phyloP scores from a whole-genome alignment of 2,329 filamentous ascomycete genomes.

The Dryadomyces quercivorus region DNA sequence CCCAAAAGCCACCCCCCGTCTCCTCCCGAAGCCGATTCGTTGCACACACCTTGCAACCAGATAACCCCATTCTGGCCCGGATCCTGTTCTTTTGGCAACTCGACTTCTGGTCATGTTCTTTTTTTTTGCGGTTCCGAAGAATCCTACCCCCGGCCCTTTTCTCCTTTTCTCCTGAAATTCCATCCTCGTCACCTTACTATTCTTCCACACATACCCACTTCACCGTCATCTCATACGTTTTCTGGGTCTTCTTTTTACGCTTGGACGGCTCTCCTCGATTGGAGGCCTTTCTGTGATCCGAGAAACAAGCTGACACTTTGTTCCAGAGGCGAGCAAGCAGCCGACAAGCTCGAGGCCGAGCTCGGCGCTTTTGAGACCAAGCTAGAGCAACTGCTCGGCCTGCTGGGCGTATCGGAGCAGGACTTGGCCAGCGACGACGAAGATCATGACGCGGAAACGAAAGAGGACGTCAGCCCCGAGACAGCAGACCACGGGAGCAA shows the following conservation, averaged over 20 bases:
- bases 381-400: constrained; percentile 41
- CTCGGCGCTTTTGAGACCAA: constrained; percentile 39
- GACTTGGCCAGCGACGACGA: constrained; percentile 2
- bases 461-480: not conserved
- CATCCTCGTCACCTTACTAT: no score
- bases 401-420: constrained; percentile 23
- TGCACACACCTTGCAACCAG: no score
- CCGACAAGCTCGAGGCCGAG: constrained; percentile 38
- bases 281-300: not conserved
- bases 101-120: no score
- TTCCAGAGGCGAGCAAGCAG: constrained; percentile 40
- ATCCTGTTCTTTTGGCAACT: no score
- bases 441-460: not conserved
- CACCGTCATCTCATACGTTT: not conserved
- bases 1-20: no score
- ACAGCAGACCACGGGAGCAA: not conserved
- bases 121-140: no score
- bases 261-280: not conserved
- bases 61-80: no score
- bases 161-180: not conserved
- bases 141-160: not conserved
- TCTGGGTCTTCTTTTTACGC: not conserved
- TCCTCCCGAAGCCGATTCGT: no score
- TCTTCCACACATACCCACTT: not conserved
- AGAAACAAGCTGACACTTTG: not conserved